A percentile compares a stretch with the other conserved stretches of the same genome.
phyloP scores from a whole-genome alignment of 768 basidiomycete species.

The Flagelloscypha sp. region DNA sequence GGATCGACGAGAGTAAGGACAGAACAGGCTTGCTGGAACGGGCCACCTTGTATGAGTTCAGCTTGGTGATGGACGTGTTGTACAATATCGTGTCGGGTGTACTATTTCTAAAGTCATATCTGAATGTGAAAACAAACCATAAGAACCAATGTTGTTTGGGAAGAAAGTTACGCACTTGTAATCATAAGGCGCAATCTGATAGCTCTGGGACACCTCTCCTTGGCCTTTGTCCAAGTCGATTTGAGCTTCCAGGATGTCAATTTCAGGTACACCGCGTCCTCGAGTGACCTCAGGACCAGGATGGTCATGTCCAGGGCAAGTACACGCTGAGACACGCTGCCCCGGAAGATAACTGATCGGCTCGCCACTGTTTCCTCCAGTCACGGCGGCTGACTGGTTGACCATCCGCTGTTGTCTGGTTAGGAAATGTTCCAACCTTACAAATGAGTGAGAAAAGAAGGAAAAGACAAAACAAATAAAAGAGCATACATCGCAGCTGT shows the following conservation, averaged over 20 bases:
- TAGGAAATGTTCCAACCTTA: slow-evolving; percentile 76
- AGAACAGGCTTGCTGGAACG: slow-evolving; percentile 69
- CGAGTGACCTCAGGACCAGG: slow-evolving; percentile 66
- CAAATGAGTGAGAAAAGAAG: slow-evolving; percentile 41
- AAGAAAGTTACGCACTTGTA: slow-evolving; percentile 27
- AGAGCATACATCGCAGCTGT: slow-evolving; percentile 70
- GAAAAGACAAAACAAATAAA: too few relatives aligned
- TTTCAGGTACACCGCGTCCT: slow-evolving; percentile 85
- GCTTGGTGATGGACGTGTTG: slow-evolving; percentile 37
- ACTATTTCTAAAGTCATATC: slow-evolving; percentile 52
- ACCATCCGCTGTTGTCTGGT: slow-evolving; percentile 60
- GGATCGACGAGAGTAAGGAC: slow-evolving; percentile 50
- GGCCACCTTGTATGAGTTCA: slow-evolving; percentile 68
- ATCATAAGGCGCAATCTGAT: slow-evolving; percentile 77
- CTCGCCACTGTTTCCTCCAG: slow-evolving; percentile 40
- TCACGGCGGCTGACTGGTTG: slow-evolving; percentile 50
- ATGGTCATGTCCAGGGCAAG: slow-evolving; percentile 79
- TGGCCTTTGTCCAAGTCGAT: slow-evolving; percentile 40
- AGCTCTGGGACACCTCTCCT: slow-evolving; percentile 73
- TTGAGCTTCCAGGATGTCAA: slow-evolving; percentile 87
- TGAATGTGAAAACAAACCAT: slow-evolving; percentile 49
- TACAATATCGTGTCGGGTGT: slow-evolving; percentile 46
- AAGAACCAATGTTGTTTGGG: too few relatives aligned
- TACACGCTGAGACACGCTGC: slow-evolving; percentile 81
- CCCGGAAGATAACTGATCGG: slow-evolving; percentile 76